Evolutionary conservation across 139 green algal species (phyloP).

Genomic region (Chlorella sp.): DNA sequence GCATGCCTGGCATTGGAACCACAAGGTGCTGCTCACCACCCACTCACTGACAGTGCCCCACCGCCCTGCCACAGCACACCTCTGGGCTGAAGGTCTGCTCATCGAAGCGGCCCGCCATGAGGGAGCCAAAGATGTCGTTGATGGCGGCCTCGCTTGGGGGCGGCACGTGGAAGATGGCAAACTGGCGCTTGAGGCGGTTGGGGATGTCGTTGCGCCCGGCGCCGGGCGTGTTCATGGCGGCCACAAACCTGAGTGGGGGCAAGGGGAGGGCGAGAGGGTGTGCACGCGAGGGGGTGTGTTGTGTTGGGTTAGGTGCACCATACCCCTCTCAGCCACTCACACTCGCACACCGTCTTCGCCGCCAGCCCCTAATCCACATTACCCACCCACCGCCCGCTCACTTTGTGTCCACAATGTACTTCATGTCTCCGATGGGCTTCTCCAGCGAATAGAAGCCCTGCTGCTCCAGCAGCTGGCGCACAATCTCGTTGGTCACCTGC

Average conservation of each 20-base stretch:
- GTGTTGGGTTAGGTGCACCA: not conserved
- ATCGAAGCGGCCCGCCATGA: conserved; percentile 73
- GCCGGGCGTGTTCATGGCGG: conserved; percentile 89
- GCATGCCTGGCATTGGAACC: too few relatives aligned
- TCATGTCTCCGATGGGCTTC: conserved; percentile 97
- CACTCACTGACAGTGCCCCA: not conserved
- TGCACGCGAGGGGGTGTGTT: not conserved
- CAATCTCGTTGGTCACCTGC: conserved; percentile 94
- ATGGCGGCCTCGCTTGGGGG: conserved; percentile 83
- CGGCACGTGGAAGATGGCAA: conserved; percentile 91
- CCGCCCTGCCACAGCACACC: not conserved
- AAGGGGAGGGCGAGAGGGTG: not conserved
- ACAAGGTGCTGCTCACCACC: too few relatives aligned
- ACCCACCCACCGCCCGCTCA: not conserved
- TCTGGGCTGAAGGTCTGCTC: conserved; percentile 39
- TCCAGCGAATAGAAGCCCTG: conserved; percentile 93
- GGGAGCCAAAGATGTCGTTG: conserved; percentile 91
- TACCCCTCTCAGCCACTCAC: not conserved
- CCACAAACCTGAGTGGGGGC: conserved; percentile 75
- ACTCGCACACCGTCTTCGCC: too few relatives aligned
- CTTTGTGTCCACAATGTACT: conserved; percentile 85
- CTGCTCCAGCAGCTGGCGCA: conserved; percentile 95
- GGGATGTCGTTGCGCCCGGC: conserved; percentile 95
- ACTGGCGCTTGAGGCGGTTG: conserved; percentile 96
- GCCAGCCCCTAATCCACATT: not conserved